Evolutionary conservation across 108 stramenopile species (phyloP).

Genomic region (Chaetoceros muelleri): DNA sequence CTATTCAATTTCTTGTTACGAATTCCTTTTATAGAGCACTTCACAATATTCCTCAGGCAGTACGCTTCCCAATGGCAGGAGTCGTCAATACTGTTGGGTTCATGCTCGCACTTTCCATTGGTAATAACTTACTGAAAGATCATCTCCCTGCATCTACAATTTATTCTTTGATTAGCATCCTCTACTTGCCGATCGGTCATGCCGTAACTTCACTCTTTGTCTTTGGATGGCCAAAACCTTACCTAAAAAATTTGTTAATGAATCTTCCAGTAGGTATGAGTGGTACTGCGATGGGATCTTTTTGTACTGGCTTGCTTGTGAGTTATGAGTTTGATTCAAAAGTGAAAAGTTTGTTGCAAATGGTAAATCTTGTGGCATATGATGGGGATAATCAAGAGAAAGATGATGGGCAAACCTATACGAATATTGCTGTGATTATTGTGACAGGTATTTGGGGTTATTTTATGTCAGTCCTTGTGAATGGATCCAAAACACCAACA

Average conservation of each 20-base stretch:
- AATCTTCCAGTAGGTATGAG: slow-evolving; percentile 81
- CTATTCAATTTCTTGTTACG: no score
- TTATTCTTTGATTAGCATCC: slow-evolving; percentile 55
- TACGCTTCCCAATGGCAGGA: background rate
- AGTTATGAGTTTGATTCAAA: slow-evolving; percentile 46
- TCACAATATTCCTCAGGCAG: background rate
- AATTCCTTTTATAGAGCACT: background rate
- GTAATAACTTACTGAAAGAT: background rate
- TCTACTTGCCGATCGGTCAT: slow-evolving; percentile 74
- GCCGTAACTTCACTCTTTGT: slow-evolving; percentile 51
- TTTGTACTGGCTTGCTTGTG: slow-evolving; percentile 63
- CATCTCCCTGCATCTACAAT: slow-evolving; percentile 40
- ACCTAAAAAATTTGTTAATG: slow-evolving; percentile 49
- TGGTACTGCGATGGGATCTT: slow-evolving; percentile 59
- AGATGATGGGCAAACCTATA: slow-evolving; percentile 68
- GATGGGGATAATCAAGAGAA: slow-evolving; percentile 6
- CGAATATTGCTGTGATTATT: slow-evolving; percentile 62
- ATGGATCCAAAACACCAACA: slow-evolving; percentile 30
- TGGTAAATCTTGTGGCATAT: background rate
- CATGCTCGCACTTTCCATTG: background rate
- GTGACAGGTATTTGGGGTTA: slow-evolving; percentile 76
- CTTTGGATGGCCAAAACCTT: slow-evolving; percentile 81
- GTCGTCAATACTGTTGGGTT: background rate
- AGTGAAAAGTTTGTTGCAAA: slow-evolving; percentile 21
- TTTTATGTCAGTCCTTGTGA: slow-evolving; percentile 53